Conservation (phyloP, 2,329 filamentous ascomycete species). For the Penicillium sp. region DNA sequence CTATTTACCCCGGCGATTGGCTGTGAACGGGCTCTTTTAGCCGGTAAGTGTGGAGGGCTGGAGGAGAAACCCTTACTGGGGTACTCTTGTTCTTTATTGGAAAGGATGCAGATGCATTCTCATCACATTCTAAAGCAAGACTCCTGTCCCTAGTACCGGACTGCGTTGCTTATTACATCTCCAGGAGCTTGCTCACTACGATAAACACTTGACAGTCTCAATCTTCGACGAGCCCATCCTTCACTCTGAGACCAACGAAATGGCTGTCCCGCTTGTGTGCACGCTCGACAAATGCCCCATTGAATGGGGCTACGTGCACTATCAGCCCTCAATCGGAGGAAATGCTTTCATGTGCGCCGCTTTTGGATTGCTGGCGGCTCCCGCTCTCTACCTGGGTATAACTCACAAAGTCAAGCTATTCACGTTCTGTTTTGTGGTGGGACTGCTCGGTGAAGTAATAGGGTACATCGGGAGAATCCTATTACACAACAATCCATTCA, state of each 20-base stretch:
- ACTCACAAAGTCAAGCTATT: conserved; percentile 8
- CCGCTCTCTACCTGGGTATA: conserved; percentile 2
- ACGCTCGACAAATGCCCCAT: conserved; percentile 4
- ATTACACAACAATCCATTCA: conserved; percentile 6
- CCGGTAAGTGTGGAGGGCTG: not conserved
- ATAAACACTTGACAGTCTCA: not conserved
- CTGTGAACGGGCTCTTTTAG: not conserved
- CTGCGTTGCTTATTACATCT: not conserved
- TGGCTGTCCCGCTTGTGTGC: conserved; percentile 3
- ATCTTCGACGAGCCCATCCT: not conserved
- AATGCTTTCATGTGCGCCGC: conserved; percentile 4
- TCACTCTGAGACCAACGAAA: not conserved
- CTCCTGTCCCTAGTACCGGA: not conserved
- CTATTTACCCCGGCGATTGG: not conserved
- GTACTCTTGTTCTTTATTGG: not conserved
- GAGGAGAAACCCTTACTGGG: not conserved
- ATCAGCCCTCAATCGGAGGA: conserved; percentile 3
- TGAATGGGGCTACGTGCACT: conserved; percentile 8
- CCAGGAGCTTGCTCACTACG: not conserved
- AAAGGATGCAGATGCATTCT: not conserved
- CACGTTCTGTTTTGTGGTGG: conserved; percentile 7
- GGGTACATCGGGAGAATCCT: conserved; percentile 1
- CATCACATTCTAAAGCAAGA: conserved; percentile 3
- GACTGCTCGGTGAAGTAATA: conserved; percentile 2
- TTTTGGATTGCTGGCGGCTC: conserved; percentile 2